Evolutionary conservation across 331 rosid species (phyloP), one percentile per base, ranked within the genome.

Genomic region (Telfairia occidentalis): DNA sequence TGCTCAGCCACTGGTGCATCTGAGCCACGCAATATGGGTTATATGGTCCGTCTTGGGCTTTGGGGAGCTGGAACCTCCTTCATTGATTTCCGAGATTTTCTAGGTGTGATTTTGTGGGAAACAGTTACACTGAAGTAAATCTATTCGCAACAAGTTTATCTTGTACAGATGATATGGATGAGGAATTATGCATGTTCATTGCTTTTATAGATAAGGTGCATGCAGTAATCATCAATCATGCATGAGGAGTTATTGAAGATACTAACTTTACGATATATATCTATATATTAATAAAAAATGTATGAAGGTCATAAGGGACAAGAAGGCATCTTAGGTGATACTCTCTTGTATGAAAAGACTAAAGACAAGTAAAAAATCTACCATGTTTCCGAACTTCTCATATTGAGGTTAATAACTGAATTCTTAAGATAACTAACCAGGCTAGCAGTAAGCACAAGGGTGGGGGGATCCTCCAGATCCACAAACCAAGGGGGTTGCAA

Each of bases 1-100:
- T 95, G 98, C 84, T 95, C 98, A 34, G 98, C 98, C 43, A 95
- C 98, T 70, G 98, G 98, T 66, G 97, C 98, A 65, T 90, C 97
- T 32, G 97, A 95, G 80, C 98, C 98, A 74, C 98, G 98, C 64
- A 94, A 94, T 74, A 85, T 94, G 98, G 98, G 96, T 79, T 94
- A 94, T 85, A 94, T 94, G 98, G 92, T 94, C 67, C 96, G 98
- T 40, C 98, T 94, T 63, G 97, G 98, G 78, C 97, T 91, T 80
- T 95, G 98, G 98, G 98, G 98, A 58, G 83, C 53, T 78, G 97
- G 97, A 78, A 95, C 98, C 54, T 90, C 90, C 46, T 95, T 95
- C 82, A 54, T 77, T 60, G 90, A 92, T 64, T 95, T 95, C 73
- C 92, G 92, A 50, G 97, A 91, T 76, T 95, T 95, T 88, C 86